These are phyloP conservation scores for Byssothecium circinans DNA, from an alignment of 2,329 filamentous ascomycete genomes.

Conservation along the genomic window DNA sequence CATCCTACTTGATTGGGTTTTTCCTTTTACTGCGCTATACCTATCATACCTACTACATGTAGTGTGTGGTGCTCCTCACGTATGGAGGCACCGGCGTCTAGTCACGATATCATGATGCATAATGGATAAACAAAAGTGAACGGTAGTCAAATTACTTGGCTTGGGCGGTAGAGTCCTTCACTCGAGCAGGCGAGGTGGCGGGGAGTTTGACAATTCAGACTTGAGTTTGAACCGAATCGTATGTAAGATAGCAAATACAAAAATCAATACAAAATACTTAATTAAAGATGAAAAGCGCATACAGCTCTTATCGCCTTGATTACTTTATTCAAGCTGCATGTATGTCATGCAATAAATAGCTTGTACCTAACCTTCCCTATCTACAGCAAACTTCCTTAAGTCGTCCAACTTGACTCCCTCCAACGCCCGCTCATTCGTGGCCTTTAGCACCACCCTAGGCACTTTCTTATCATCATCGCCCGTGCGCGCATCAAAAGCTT, in stretches of 20 bases:
- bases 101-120: slow-evolving; percentile 22
- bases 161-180: no score
- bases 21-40: neutral
- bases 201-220: no score
- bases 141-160: neutral
- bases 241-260: neutral
- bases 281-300: no score
- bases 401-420: slow-evolving; percentile 52
- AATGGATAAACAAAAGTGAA: slow-evolving; percentile 20
- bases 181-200: no score
- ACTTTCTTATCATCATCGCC: slow-evolving; percentile 51
- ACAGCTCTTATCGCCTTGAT: no score
- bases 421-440: slow-evolving; percentile 57
- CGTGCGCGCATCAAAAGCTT: slow-evolving; percentile 59
- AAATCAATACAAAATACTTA: neutral
- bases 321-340: no score
- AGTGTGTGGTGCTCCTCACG: slow-evolving; percentile 3
- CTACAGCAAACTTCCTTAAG: slow-evolving; percentile 53
- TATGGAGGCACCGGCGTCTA: slow-evolving; percentile 6
- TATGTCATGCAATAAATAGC: no score
- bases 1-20: neutral
- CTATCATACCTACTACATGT: neutral
- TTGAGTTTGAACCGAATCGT: neutral
- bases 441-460: slow-evolving; percentile 53
- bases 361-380: no score